These are phyloP conservation scores for Coniferiporia sulphurascens DNA, from an alignment of 1,284 basidiomycete species.

Conservation along the genomic window DNA sequence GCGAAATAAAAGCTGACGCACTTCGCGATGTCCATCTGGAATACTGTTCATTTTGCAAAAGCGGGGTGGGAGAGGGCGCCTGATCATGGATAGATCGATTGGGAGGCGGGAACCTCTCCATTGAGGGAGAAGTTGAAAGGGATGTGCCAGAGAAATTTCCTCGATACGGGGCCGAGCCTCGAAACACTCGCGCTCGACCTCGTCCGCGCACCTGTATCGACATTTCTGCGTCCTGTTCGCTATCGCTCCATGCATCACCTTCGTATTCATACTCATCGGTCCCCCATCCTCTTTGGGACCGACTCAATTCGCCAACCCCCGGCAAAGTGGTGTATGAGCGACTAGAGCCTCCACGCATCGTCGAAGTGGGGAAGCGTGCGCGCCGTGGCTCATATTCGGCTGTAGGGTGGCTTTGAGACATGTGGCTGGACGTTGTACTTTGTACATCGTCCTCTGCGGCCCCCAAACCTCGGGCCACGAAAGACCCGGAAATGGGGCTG, in stretches of 20 bases:
- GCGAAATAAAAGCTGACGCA: background rate
- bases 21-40: background rate
- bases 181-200: background rate
- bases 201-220: background rate
- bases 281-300: background rate
- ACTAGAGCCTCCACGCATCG: constrained; percentile 3
- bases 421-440: background rate
- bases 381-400: background rate
- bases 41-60: background rate
- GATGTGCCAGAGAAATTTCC: background rate
- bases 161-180: background rate
- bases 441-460: background rate
- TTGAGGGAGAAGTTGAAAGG: background rate
- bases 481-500: background rate
- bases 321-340: background rate
- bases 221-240: background rate
- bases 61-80: background rate
- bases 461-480: background rate
- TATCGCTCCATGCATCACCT: background rate
- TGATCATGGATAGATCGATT: background rate
- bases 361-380: background rate
- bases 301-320: background rate
- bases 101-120: background rate
- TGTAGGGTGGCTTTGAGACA: background rate
- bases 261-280: background rate